Base-by-base conservation (phyloP, 768 basidiomycete species). In the Macrocybe gigantea region DNA sequence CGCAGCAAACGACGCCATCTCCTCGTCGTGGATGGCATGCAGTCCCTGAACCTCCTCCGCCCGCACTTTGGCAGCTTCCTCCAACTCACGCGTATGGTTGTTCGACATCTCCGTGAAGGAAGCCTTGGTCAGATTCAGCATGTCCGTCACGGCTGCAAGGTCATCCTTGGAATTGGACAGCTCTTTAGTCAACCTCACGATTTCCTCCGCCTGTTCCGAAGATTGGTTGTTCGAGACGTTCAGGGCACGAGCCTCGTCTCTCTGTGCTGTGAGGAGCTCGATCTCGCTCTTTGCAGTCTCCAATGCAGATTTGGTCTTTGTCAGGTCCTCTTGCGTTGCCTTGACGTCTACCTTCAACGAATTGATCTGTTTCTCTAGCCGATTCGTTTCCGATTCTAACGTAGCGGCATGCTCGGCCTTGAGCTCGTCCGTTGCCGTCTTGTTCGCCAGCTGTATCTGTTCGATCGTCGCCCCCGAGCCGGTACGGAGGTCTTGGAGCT, bases 291-390 rank as follows among this genome's bases (percentile, higher is more conserved):
- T 72, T 31, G 78, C 68, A 5, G 75, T 50, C 13, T 82, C 74
- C 6, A 83, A 58, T 22, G 77, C 65, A 1, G 76, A 60, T 62
- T 93, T 92, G 5, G 85, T 74, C 69, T 90, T 92, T 2, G 73
- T 59, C 33, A 93, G 80, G 61, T 92, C 89, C 52, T 93, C 89
- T 57, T 84, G 80, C 0, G 91, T 89, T 10, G 89, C 91, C 58
- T 85, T 89, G 38, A 93, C 76, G 54, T 92, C 88, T 31, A 91
- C 67, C 48, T 68, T 78, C 52, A 84, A 70, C 43, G 66, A 76
- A 46, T 69, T 70, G 44, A 87, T 73, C 57, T 77, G 75, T 68
- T 89, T 89, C 64, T 82, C 79, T 14, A 83, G 65, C 0, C 61
- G 62, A 45, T 73, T 71, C 36, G 78, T 68, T 55, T 85, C 74